Conservation (phyloP, 768 basidiomycete genomes). For the Boletellus emodensis region DNA sequence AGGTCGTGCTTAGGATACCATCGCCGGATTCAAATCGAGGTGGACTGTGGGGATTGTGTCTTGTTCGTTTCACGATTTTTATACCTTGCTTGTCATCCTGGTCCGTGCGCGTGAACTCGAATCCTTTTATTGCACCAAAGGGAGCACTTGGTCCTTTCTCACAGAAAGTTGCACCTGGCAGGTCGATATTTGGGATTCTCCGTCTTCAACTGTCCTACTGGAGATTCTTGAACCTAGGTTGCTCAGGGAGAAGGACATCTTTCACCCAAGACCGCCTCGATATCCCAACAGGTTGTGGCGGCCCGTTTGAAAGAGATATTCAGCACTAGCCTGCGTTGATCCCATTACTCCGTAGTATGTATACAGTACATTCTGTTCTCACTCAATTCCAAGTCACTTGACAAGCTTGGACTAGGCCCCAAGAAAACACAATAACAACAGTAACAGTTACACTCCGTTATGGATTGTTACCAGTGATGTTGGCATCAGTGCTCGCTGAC, state of each 20-base stretch:
- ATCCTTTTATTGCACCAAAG: constrained; percentile 4
- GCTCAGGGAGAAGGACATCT: constrained; percentile 55
- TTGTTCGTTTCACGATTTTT: constrained; percentile 25
- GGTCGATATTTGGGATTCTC: constrained; percentile 70
- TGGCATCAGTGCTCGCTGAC: constrained; percentile 73
- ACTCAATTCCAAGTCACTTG: too few relatives aligned
- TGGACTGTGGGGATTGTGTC: constrained; percentile 35
- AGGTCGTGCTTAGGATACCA: constrained; percentile 16
- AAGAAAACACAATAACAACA: too few relatives aligned
- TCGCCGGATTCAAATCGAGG: constrained; percentile 38
- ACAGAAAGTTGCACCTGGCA: constrained; percentile 71
- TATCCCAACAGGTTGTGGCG: constrained; percentile 43
- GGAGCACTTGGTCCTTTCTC: constrained; percentile 2
- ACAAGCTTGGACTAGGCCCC: too few relatives aligned
- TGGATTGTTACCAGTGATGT: background rate
- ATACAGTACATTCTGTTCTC: too few relatives aligned
- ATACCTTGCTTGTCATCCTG: constrained; percentile 25
- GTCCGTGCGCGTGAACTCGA: constrained; percentile 51
- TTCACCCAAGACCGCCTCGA: constrained; percentile 69
- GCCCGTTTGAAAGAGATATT: constrained; percentile 62
- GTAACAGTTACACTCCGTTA: background rate
- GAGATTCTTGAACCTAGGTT: constrained; percentile 52
- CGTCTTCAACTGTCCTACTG: constrained; percentile 27
- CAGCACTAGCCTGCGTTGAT: too few relatives aligned
- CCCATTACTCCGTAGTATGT: too few relatives aligned